These are phyloP conservation scores for Apiotrichum montevideense DNA, from an alignment of 1,284 basidiomycete species.

Conservation along the genomic window DNA sequence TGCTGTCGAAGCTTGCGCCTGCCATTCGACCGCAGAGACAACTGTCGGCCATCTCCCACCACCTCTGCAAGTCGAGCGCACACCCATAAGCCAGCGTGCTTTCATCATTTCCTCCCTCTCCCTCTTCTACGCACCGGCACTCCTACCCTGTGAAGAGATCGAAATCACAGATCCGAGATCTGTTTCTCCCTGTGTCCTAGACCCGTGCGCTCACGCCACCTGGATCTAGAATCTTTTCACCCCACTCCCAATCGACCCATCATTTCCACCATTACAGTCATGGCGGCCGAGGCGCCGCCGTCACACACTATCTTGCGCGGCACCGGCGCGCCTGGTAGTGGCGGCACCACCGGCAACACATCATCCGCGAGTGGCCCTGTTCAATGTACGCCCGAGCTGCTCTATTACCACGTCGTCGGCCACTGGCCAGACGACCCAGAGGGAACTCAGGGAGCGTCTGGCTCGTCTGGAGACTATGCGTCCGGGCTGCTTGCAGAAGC, in stretches of 20 bases:
- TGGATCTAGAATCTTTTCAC: not conserved
- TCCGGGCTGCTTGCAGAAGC: not conserved
- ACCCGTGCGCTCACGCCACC: not conserved
- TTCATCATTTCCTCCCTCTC: no score
- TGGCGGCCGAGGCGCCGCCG: not conserved
- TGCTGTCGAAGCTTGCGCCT: no score
- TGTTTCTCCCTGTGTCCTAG: no score
- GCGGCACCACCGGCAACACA: not conserved
- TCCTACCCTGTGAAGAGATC: no score
- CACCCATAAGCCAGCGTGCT: no score
- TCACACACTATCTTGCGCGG: not conserved
- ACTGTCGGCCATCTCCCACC: no score
- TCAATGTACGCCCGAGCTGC: conserved; percentile 8
- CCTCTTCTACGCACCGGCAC: no score
- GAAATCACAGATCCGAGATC: no score
- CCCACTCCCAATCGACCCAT: not conserved
- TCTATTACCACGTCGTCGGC: conserved; percentile 16
- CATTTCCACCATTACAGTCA: conserved; percentile 1
- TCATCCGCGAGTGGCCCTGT: not conserved
- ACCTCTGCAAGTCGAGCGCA: no score
- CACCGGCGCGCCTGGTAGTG: not conserved
- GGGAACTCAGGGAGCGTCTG: conserved; percentile 2
- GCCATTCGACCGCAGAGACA: no score
- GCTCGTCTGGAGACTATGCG: not conserved
- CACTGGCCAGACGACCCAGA: conserved; percentile 8